phyloP scores from a whole-genome alignment of 164 flowering plant genomes.

The Vitis amurensis region DNA sequence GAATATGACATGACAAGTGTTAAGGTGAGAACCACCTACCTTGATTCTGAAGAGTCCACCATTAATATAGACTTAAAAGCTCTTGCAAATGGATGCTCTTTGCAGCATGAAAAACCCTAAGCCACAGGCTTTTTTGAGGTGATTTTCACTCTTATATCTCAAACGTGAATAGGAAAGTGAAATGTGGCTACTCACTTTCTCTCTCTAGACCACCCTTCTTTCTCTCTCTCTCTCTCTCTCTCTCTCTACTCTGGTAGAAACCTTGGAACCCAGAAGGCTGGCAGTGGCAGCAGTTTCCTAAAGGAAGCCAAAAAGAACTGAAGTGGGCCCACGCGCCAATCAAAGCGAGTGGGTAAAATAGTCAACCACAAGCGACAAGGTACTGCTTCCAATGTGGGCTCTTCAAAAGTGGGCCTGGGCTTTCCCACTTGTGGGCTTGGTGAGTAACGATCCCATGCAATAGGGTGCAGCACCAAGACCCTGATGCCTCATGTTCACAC shows the following conservation, averaged over 20 bases:
- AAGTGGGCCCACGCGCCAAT: slow-evolving; percentile 14
- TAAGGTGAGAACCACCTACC: slow-evolving; percentile 8
- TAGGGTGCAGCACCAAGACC: neutral
- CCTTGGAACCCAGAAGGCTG: slow-evolving; percentile 12
- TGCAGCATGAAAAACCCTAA: slow-evolving; percentile 12
- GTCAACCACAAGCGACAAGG: slow-evolving; percentile 24
- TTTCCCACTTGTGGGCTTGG: neutral
- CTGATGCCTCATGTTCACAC: too few relatives aligned
- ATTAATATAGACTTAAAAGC: neutral
- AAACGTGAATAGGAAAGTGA: slow-evolving; percentile 13
- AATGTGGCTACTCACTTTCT: neutral
- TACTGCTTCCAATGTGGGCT: neutral
- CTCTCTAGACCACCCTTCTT: neutral
- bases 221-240: slow-evolving; percentile 5
- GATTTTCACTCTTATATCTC: neutral
- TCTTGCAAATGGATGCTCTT: neutral
- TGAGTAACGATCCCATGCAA: neutral
- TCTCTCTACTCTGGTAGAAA: slow-evolving; percentile 7
- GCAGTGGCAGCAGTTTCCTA: slow-evolving; percentile 18
- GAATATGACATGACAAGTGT: slow-evolving; percentile 2
- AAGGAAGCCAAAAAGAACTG: slow-evolving; percentile 21
- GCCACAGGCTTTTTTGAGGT: neutral
- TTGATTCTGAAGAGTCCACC: slow-evolving; percentile 15
- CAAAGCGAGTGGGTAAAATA: slow-evolving; percentile 12
- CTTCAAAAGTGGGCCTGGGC: slow-evolving; percentile 7